Percentiles rank a stretch among this genome's conserved stretches.
Conservation (phyloP, 2,329 filamentous ascomycete species). For the Fusarium sp. region DNA sequence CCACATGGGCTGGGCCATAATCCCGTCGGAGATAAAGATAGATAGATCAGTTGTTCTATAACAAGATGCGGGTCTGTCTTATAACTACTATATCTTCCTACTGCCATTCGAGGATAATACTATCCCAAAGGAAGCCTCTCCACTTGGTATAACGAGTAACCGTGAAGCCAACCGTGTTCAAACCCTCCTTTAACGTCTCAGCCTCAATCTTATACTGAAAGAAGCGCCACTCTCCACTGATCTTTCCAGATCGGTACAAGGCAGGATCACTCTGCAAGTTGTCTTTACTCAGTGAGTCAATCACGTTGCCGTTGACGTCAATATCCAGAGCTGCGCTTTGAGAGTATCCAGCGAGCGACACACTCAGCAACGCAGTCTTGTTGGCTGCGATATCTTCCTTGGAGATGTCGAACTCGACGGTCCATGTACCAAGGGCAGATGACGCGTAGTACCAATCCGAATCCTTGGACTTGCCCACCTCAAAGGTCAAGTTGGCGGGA, state of each 20-base stretch:
- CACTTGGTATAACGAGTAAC: constrained; percentile 30
- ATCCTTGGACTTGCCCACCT: constrained; percentile 21
- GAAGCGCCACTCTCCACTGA: constrained; percentile 31
- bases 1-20: too few relatives aligned
- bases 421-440: constrained; percentile 26
- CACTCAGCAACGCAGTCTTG: constrained; percentile 19
- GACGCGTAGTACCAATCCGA: constrained; percentile 33
- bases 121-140: constrained; percentile 34
- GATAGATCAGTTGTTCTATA: too few relatives aligned
- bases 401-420: constrained; percentile 24
- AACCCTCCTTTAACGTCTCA: constrained; percentile 7
- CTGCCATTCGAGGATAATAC: constrained; percentile 24
- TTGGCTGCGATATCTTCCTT: constrained; percentile 15
- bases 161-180: constrained; percentile 24
- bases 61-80: neutral
- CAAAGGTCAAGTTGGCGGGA: constrained; percentile 28
- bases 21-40: too few relatives aligned
- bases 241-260: constrained; percentile 23
- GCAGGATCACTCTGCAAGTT: constrained; percentile 20
- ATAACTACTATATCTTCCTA: neutral
- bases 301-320: constrained; percentile 17
- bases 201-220: constrained; percentile 23
- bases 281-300: constrained; percentile 23
- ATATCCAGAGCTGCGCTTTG: constrained; percentile 24
- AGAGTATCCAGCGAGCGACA: constrained; percentile 27